phyloP scores from a whole-genome alignment of 2,329 filamentous ascomycete genomes.

The Fusarium cyanostomum region DNA sequence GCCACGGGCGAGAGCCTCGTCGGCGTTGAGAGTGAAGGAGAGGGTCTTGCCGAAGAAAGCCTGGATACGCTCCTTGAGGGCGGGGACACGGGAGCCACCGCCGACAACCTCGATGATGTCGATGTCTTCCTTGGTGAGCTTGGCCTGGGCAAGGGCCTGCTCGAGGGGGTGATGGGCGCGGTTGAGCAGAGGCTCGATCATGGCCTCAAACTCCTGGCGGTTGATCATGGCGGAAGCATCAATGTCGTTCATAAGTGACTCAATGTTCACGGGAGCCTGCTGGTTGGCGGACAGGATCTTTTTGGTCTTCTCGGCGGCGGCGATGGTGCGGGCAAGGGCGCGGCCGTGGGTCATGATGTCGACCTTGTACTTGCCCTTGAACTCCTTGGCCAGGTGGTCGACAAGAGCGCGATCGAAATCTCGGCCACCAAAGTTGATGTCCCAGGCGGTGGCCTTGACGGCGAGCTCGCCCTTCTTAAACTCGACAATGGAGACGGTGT shows the following conservation, averaged over 20 bases:
- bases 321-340: slow-evolving; percentile 85
- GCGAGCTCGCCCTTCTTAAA: slow-evolving; percentile 96
- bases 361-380: slow-evolving; percentile 97
- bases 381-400: slow-evolving; percentile 94
- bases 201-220: slow-evolving; percentile 90
- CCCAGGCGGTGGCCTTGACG: slow-evolving; percentile 91
- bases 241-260: slow-evolving; percentile 98
- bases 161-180: slow-evolving; percentile 80
- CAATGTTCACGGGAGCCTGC: slow-evolving; percentile 91
- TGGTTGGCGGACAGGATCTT: slow-evolving; percentile 98
- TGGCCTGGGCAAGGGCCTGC: slow-evolving; percentile 92
- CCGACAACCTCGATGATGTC: slow-evolving; percentile 93
- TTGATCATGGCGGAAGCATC: slow-evolving; percentile 91
- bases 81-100: slow-evolving; percentile 91
- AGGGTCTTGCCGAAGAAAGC: slow-evolving; percentile 91
- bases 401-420: slow-evolving; percentile 96
- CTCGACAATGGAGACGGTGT: slow-evolving; percentile 92
- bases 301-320: slow-evolving; percentile 96
- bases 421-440: slow-evolving; percentile 96
- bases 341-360: slow-evolving; percentile 92
- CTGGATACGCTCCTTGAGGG: slow-evolving; percentile 89
- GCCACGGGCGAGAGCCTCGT: slow-evolving; percentile 94
- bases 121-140: slow-evolving; percentile 90
- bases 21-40: slow-evolving; percentile 97
- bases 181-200: slow-evolving; percentile 84